phyloP scores from a whole-genome alignment of 2,329 filamentous ascomycete genomes.

The Monosporascus cannonballus region DNA sequence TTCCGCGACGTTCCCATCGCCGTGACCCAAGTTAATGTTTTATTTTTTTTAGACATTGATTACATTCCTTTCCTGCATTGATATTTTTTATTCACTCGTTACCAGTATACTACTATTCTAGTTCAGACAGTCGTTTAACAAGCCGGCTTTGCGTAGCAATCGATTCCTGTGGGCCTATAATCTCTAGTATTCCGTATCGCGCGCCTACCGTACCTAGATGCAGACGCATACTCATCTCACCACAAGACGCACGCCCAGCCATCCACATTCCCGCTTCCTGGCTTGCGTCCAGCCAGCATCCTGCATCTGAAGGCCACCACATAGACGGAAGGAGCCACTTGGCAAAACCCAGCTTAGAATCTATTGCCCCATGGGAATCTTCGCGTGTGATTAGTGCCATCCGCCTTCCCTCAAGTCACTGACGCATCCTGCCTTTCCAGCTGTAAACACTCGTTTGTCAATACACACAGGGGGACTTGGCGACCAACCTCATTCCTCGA shows the following conservation, averaged over 20 bases:
- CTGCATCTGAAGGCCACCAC: not conserved
- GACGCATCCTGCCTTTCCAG: slow-evolving; percentile 20
- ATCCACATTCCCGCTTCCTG: not conserved
- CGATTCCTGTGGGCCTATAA: not conserved
- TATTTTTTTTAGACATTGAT: not conserved
- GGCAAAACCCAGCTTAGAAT: not conserved
- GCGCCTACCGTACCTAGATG: not conserved
- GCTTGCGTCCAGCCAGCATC: not conserved
- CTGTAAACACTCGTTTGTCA: slow-evolving; percentile 25
- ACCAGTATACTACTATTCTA: not conserved
- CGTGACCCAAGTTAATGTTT: not conserved
- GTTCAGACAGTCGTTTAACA: not conserved
- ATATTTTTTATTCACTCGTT: not conserved
- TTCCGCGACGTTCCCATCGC: not conserved
- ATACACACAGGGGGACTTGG: slow-evolving; percentile 7
- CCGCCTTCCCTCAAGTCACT: slow-evolving; percentile 5
- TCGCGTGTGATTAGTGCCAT: slow-evolving; percentile 7
- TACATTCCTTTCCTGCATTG: not conserved
- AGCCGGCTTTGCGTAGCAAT: not conserved
- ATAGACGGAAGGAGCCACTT: not conserved
- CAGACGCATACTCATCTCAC: not conserved
- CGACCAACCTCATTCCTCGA: not conserved
- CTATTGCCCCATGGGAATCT: slow-evolving; percentile 8
- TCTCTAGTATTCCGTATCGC: not conserved
- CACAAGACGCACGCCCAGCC: not conserved